These are phyloP conservation scores for Endotrypanum monterogeii DNA, from an alignment of 208 protist genomes.

Conservation along the genomic window DNA sequence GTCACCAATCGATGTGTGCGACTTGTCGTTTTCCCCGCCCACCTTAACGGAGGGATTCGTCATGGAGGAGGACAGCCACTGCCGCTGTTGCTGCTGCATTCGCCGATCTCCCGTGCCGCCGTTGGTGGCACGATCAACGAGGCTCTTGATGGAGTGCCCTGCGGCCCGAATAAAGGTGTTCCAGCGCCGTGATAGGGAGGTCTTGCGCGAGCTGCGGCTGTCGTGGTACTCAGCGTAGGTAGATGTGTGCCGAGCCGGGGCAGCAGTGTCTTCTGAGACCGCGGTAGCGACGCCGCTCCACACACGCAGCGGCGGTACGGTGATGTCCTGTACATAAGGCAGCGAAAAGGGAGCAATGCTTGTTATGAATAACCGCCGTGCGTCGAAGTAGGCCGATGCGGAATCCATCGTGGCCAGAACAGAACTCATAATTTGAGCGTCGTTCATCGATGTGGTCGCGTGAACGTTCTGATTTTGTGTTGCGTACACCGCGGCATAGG, in stretches of 20 bases:
- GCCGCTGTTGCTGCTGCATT: conserved; percentile 34
- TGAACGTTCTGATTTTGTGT: not conserved
- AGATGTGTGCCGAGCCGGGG: conserved; percentile 23
- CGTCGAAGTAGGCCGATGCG: conserved; percentile 30
- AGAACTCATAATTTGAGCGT: conserved; percentile 2
- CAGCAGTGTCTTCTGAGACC: conserved; percentile 28
- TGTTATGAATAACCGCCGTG: conserved; percentile 57
- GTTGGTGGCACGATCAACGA: conserved; percentile 33
- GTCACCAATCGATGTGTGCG: not conserved
- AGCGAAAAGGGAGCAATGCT: conserved; percentile 79
- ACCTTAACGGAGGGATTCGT: not conserved
- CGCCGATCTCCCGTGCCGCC: conserved; percentile 19
- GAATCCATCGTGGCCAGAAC: conserved; percentile 8
- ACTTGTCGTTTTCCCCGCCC: conserved; percentile 4
- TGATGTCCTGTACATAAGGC: conserved; percentile 69
- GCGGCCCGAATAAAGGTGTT: conserved; percentile 38
- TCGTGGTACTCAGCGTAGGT: conserved; percentile 57
- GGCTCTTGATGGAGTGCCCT: conserved; percentile 39
- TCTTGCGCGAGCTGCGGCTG: conserved; percentile 32
- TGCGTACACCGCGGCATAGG: not conserved
- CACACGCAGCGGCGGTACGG: conserved; percentile 32
- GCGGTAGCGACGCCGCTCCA: conserved; percentile 30
- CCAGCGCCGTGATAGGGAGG: conserved; percentile 38
- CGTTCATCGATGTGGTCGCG: conserved; percentile 2
- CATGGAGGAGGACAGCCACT: conserved; percentile 10